Base-by-base conservation (phyloP, 148 eudicot genomes). In the Polygonum maritimum region DNA sequence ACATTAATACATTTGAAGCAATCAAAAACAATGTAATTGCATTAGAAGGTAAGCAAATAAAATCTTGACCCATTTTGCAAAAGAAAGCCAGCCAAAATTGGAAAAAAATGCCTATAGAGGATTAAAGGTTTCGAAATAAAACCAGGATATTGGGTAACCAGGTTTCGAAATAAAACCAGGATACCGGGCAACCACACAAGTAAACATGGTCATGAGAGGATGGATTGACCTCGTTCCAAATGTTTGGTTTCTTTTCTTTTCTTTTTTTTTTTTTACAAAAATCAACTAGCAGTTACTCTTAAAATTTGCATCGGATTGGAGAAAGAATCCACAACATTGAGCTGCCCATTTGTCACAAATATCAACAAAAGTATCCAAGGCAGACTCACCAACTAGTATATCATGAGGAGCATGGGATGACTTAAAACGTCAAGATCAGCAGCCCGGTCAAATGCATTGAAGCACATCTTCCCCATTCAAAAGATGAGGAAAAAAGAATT, bases 351-450 rank as follows among this genome's bases (percentile, higher is more conserved):
- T 60, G 3, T 16, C 12, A 39, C 26, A 33, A 47, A 15, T 36
- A 77, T 7, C 38, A 69, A 41, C 49, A 69, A 36, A 18, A 31
- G 33, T 31, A 38, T 35, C 48, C 22, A 75, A 38, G 71, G 36
- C 16, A 12, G 70, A 73, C 78, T 80, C 78, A 95, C 98, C 92
- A 92, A 72, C 82, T 92, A 95, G 78, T 95, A 95, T 11, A 83
- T 75, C 16, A 95, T 86, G 79, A 87, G 89, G 49, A 95, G 85
- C 74, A 89, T 54, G 10, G 98, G 97, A 82, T 95, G 98, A 78
- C 92, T 83, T 86, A 94, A 75, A 73, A 92, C 91, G 77, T 95
- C 97, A 60, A 95, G 87, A 76, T 90, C 83, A 33, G 97, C 97
- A 78, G 89, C 89, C 83, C 80, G 77, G 81, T 95, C 90, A 79